phyloP scores from a whole-genome alignment of 176 grass and related monocot genomes.

The Elymus sibiricus region DNA sequence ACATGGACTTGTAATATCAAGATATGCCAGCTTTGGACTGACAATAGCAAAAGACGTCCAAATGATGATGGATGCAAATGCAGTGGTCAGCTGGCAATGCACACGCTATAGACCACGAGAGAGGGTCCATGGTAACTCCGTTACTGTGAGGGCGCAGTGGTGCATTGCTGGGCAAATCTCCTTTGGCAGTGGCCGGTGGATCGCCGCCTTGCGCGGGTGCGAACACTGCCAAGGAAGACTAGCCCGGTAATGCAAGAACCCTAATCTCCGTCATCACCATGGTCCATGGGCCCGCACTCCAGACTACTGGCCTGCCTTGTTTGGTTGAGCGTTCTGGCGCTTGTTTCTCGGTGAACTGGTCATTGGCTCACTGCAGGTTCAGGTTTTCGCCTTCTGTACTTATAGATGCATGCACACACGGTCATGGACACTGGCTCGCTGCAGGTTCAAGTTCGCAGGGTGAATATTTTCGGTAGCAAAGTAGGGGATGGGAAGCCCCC shows the following conservation, averaged over 20 bases:
- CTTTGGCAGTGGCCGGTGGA: slow-evolving; percentile 35
- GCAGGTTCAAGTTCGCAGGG: no score
- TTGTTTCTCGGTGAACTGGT: neutral
- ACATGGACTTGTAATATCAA: neutral
- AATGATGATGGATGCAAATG: neutral
- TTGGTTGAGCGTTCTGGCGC: no score
- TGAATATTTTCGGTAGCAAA: no score
- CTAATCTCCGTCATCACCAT: neutral
- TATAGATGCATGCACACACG: slow-evolving; percentile 2
- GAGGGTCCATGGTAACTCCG: neutral
- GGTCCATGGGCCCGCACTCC: neutral
- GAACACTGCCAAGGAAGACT: slow-evolving; percentile 50
- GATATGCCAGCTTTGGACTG: neutral
- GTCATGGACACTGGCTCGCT: neutral
- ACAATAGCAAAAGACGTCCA: neutral
- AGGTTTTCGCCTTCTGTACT: neutral
- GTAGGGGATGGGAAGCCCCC: no score
- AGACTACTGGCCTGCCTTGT: neutral
- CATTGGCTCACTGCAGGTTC: neutral
- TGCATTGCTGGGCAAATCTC: slow-evolving; percentile 63
- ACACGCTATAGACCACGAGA: neutral
- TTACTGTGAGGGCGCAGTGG: neutral
- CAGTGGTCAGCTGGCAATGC: neutral
- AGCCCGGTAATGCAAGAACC: slow-evolving; percentile 31
- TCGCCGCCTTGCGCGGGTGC: neutral